A percentile compares a stretch with the other conserved stretches of the same genome.
phyloP scores from a whole-genome alignment of 2,329 filamentous ascomycete genomes.

The Calonectria naviculata region DNA sequence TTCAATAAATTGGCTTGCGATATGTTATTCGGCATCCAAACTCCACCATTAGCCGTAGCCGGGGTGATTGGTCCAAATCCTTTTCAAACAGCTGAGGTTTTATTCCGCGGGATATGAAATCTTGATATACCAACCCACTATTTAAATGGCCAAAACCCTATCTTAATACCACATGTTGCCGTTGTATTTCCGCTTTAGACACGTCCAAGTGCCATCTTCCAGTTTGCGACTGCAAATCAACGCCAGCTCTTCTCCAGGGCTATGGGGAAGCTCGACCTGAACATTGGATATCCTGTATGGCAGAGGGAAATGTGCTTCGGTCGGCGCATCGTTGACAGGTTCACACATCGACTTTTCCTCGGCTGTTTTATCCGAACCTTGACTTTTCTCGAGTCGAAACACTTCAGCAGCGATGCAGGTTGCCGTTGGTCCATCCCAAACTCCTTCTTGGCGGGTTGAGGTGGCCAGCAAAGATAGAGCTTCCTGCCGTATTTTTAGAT shows the following conservation, averaged over 20 bases:
- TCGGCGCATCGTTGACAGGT: neutral
- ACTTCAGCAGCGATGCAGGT: slow-evolving; percentile 2
- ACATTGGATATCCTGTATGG: neutral
- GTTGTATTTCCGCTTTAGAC: neutral
- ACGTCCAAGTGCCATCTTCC: neutral
- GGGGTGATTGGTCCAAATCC: too few relatives aligned
- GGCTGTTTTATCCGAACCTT: too few relatives aligned
- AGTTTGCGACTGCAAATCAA: neutral
- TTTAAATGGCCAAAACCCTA: too few relatives aligned
- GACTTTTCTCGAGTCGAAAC: neutral
- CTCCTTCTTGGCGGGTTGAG: slow-evolving; percentile 1
- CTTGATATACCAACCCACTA: too few relatives aligned
- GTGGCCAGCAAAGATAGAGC: slow-evolving; percentile 1
- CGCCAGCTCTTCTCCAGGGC: neutral
- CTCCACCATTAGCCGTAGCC: too few relatives aligned
- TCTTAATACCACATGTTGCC: neutral
- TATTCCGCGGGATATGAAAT: too few relatives aligned
- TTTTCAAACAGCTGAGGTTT: too few relatives aligned
- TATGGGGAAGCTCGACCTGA: neutral
- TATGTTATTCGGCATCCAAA: too few relatives aligned
- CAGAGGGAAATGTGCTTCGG: neutral
- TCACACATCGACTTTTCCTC: neutral
- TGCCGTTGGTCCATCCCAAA: slow-evolving; percentile 9
- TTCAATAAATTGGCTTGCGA: too few relatives aligned
- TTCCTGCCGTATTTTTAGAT: neutral